Conservation (phyloP, 345 rosid species). For the Carallia pectinifolia region DNA sequence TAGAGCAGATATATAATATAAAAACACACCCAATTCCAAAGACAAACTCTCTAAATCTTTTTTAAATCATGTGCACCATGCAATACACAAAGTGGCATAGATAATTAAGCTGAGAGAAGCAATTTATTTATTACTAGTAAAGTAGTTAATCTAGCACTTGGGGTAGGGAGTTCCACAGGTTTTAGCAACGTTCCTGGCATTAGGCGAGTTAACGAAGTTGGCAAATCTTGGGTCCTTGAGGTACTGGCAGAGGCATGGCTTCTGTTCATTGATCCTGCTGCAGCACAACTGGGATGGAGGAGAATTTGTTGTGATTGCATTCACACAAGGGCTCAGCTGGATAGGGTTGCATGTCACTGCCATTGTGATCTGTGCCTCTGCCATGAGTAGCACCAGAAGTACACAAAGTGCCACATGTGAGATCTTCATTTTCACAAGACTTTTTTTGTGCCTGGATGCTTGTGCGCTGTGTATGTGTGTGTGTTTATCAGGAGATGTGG, state of each 20-base stretch:
- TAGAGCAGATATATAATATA: background rate
- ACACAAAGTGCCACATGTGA: constrained; percentile 37
- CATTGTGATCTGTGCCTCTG: constrained; percentile 39
- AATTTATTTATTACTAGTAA: background rate
- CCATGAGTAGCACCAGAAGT: constrained; percentile 44
- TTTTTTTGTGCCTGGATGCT: background rate
- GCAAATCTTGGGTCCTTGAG: constrained; percentile 67
- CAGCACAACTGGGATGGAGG: constrained; percentile 74
- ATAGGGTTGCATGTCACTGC: constrained; percentile 78
- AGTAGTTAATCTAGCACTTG: constrained; percentile 46
- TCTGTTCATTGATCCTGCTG: constrained; percentile 72
- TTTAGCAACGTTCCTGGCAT: constrained; percentile 85
- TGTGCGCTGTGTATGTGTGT: background rate
- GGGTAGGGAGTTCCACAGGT: constrained; percentile 87
- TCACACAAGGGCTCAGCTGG: constrained; percentile 77
- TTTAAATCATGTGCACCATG: background rate
- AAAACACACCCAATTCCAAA: constrained; percentile 15
- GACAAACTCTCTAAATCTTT: background rate
- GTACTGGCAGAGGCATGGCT: constrained; percentile 90
- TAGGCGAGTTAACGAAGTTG: constrained; percentile 71
- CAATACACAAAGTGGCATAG: background rate
- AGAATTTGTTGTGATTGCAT: constrained; percentile 66
- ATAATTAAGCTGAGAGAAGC: constrained; percentile 3
- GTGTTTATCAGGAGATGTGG: background rate
- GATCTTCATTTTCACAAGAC: constrained; percentile 40